Base-by-base conservation (phyloP, 208 protist species). In the Crithidia expoeki region DNA sequence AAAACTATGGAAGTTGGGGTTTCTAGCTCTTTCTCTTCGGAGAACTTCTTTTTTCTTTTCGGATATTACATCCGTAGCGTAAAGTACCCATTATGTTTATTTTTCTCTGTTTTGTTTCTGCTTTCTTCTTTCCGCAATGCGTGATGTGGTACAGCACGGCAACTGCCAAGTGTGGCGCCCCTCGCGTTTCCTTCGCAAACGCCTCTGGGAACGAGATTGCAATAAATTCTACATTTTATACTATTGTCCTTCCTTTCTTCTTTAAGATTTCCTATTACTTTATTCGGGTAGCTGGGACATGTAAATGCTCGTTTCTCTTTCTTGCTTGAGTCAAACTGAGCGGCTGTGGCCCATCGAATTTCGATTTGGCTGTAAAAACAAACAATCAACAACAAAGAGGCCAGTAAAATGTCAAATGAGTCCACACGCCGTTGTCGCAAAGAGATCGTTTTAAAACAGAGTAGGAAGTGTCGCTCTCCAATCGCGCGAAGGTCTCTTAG, bases 41-140 rank as follows among this genome's bases (percentile, higher is more conserved):
- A n/a, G 42, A 5, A 51, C 38, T 38, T 67, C 28, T 60, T 38
- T 64, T 25, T 49, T 57, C 38, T 21, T 52, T 52, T 56, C 36
- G 4, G 12, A 14, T 36, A 30, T 30, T 32, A 21, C 6, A 32
- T 7, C 1, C 4, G 4, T 34, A 11, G n/a, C 32, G n/a, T n/a
- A n/a, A n/a, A n/a, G n/a, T n/a, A n/a, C n/a, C n/a, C n/a, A n/a
- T n/a, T n/a, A n/a, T n/a, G n/a, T 40, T 40, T 40, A 3, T 5
- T 47, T 42, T 65, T 65, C 51, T 51, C 25, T 17, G 42, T 51
- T 38, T 57, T 55, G 19, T 32, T 38, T 40, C 57, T 47, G 42
- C 59, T 59, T 55, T 66, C 23, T 44, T 46, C 21, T 1, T 44
- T 60, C 36, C 6, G 10, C 6, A 12, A 42, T 12, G 36, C 12